Evolutionary conservation across 148 eudicot genomes (phyloP).

Genomic region (Cornus controversa): DNA sequence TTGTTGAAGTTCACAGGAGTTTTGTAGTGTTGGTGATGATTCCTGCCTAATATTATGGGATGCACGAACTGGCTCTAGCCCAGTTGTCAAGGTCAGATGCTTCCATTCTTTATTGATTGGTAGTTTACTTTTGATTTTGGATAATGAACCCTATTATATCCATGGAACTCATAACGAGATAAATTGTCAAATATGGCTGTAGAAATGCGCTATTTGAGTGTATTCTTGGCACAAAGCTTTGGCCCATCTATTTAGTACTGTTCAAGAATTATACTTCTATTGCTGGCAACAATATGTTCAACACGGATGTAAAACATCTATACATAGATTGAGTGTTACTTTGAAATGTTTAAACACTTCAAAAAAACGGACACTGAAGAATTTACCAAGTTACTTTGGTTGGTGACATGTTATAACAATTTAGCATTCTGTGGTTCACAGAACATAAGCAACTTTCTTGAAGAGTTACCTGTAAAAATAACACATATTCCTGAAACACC

Average conservation of each 20-base stretch:
- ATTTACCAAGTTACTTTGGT: background rate
- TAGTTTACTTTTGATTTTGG: background rate
- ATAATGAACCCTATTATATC: background rate
- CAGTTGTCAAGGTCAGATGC: slow-evolving; percentile 66
- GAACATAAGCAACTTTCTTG: too few relatives aligned
- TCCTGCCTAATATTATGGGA: too few relatives aligned
- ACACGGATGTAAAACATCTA: background rate
- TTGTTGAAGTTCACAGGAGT: slow-evolving; percentile 73
- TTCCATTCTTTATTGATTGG: slow-evolving; percentile 1
- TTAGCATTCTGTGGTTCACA: too few relatives aligned
- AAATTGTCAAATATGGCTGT: background rate
- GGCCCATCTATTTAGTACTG: background rate
- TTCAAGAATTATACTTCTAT: background rate
- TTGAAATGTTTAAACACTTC: background rate
- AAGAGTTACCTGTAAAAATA: too few relatives aligned
- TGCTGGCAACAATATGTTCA: background rate
- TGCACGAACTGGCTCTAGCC: too few relatives aligned
- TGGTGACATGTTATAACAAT: background rate
- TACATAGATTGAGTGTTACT: background rate
- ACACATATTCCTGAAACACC: too few relatives aligned
- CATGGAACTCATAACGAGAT: background rate
- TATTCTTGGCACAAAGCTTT: background rate
- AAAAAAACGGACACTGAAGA: background rate
- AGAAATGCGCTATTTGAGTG: background rate
- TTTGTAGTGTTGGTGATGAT: too few relatives aligned